These are phyloP conservation scores for Corinectria fuckeliana DNA, from an alignment of 2,329 filamentous ascomycete genomes.

Conservation along the genomic window DNA sequence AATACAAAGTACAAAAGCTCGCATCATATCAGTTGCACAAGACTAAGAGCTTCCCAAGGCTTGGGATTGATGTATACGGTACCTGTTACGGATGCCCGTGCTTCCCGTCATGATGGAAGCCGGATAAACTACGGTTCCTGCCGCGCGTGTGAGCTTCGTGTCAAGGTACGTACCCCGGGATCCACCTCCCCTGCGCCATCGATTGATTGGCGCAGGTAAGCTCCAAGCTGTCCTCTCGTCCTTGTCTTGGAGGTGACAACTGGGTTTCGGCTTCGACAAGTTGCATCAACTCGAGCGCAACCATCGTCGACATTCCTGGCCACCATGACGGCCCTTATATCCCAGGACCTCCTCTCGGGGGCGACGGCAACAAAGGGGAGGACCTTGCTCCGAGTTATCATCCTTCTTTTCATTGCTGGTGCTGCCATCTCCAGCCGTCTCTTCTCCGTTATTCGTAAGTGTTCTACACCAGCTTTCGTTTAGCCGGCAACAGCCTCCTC, in stretches of 20 bases:
- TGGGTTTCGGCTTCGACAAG: constrained; percentile 39
- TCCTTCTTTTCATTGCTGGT: constrained; percentile 88
- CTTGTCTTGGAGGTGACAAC: constrained; percentile 33
- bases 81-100: constrained; percentile 22
- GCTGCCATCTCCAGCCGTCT: constrained; percentile 92
- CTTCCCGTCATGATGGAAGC: constrained; percentile 6
- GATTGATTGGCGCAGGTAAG: constrained; percentile 39
- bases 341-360: constrained; percentile 69
- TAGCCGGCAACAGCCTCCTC: not conserved
- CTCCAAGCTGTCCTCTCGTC: constrained; percentile 55
- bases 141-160: constrained; percentile 17
- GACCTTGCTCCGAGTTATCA: constrained; percentile 85
- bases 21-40: constrained; percentile 17
- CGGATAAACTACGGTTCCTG: constrained; percentile 33
- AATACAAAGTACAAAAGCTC: not conserved
- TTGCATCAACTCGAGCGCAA: constrained; percentile 43
- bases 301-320: constrained; percentile 42
- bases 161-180: constrained; percentile 31
- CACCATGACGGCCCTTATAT: constrained; percentile 54
- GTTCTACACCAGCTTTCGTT: constrained; percentile 17
- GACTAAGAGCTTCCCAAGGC: not conserved
- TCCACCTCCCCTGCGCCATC: constrained; percentile 25
- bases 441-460: constrained; percentile 97
- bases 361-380: constrained; percentile 83
- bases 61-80: constrained; percentile 23